These are phyloP conservation scores for Cicer yamashitae DNA, from an alignment of 306 rosid species.

Conservation along the genomic window DNA sequence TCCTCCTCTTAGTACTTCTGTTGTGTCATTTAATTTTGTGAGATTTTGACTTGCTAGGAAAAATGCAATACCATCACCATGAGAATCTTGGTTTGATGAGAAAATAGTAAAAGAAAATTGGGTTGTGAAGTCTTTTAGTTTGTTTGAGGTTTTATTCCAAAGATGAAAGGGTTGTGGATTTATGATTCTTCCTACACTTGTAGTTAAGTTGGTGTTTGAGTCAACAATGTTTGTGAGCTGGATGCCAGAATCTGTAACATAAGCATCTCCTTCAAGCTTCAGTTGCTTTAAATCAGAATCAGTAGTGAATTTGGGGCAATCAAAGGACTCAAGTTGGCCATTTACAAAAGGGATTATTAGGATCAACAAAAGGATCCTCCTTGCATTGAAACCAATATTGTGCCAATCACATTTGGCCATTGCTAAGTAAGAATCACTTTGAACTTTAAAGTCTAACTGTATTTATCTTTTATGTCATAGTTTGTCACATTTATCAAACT, in stretches of 20 bases:
- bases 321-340: slow-evolving; percentile 16
- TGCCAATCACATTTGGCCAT: slow-evolving; percentile 10
- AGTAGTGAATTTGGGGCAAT: neutral
- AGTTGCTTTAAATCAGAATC: neutral
- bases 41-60: slow-evolving; percentile 46
- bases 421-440: neutral
- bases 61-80: slow-evolving; percentile 58
- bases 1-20: slow-evolving; percentile 29
- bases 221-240: slow-evolving; percentile 22
- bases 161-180: slow-evolving; percentile 22
- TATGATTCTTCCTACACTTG: neutral
- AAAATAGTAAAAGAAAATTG: slow-evolving; percentile 51
- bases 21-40: neutral
- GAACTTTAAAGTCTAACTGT: neutral
- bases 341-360: slow-evolving; percentile 20
- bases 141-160: slow-evolving; percentile 41
- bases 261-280: slow-evolving; percentile 36
- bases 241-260: neutral
- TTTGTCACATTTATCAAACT: too few relatives aligned
- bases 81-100: neutral
- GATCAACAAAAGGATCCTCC: slow-evolving; percentile 7
- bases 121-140: slow-evolving; percentile 43
- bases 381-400: neutral
- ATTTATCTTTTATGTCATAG: too few relatives aligned
- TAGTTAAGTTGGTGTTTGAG: too few relatives aligned